A percentile compares a stretch with the other conserved stretches of the same genome.
Evolutionary conservation across 176 grass and related monocot genomes (phyloP).

Genomic region (Triticum timopheevii): DNA sequence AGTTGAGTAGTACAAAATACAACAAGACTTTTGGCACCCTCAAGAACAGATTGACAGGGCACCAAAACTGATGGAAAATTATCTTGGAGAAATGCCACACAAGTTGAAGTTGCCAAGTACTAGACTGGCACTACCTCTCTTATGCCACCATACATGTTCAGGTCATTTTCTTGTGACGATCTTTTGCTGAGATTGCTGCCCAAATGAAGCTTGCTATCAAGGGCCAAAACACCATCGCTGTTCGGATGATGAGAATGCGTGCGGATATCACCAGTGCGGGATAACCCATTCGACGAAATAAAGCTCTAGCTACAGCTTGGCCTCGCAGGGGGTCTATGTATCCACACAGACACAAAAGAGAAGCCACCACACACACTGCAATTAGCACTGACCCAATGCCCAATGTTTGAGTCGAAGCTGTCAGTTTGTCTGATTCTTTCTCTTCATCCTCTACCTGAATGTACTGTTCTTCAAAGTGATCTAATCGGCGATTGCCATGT

Average conservation of each 20-base stretch:
- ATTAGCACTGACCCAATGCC: slow-evolving; percentile 17
- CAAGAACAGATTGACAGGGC: no score
- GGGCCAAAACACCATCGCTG: not conserved
- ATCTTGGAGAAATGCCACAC: no score
- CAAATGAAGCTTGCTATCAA: not conserved
- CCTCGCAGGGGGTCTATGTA: no score
- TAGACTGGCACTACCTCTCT: no score
- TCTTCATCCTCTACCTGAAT: not conserved
- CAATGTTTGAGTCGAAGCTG: slow-evolving; percentile 12
- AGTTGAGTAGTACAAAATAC: no score
- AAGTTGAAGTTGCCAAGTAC: no score
- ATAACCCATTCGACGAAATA: no score
- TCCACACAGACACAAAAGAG: no score
- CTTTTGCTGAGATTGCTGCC: not conserved
- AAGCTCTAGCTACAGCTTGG: no score
- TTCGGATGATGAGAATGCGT: not conserved
- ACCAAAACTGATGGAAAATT: no score
- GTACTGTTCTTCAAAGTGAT: slow-evolving; percentile 26
- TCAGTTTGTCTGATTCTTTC: slow-evolving; percentile 23
- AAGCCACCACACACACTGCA: not conserved
- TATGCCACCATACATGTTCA: not conserved
- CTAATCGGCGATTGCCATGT: not conserved
- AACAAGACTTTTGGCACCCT: no score
- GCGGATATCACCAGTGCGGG: no score
- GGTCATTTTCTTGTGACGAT: not conserved